Conservation (phyloP, 371 early-diverging fungal species). For the Rhizopus arrhizus region DNA sequence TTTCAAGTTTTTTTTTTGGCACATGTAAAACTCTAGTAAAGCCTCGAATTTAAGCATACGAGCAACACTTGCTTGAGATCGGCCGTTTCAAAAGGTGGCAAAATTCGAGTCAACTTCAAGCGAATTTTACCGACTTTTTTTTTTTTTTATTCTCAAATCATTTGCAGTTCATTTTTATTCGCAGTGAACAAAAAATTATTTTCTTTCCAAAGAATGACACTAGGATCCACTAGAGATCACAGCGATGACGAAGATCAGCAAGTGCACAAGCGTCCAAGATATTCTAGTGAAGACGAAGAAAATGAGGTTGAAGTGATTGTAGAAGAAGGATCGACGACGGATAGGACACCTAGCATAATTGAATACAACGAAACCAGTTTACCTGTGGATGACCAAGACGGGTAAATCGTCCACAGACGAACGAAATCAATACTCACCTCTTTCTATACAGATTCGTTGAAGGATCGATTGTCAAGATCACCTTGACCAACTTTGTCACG, state of each 20-base stretch:
- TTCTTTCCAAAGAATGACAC: neutral
- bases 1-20: no score
- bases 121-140: neutral
- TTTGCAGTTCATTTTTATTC: neutral
- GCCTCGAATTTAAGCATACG: no score
- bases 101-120: neutral
- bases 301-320: neutral
- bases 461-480: conserved; percentile 81
- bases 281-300: neutral
- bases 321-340: neutral
- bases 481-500: conserved; percentile 87
- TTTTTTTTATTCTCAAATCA: neutral
- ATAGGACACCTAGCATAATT: no score
- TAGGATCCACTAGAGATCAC: neutral
- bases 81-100: no score
- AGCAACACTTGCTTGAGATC: no score
- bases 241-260: neutral
- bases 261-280: neutral
- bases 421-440: neutral
- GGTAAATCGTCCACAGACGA: neutral
- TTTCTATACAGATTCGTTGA: conserved; percentile 43
- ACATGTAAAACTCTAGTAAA: no score
- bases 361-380: neutral
- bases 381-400: conserved; percentile 1
- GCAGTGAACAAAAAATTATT: neutral